These are phyloP conservation scores for Leishmania lainsoni DNA, from an alignment of 208 protist genomes.

Conservation along the genomic window DNA sequence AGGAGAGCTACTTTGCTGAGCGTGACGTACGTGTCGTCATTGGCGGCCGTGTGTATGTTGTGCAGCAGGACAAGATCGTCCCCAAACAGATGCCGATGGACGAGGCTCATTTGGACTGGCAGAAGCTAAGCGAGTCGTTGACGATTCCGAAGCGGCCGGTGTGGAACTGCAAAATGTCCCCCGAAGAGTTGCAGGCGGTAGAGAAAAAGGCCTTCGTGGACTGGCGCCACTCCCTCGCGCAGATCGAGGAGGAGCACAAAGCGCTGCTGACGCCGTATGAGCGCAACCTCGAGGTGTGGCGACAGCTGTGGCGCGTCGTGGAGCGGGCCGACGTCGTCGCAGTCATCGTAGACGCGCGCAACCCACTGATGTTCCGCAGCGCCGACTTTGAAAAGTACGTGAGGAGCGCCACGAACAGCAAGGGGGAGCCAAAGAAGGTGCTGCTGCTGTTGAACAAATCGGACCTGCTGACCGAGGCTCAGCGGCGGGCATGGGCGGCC, in stretches of 20 bases:
- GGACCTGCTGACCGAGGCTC: conserved; percentile 95
- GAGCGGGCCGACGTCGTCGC: conserved; percentile 95
- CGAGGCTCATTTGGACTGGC: conserved; percentile 61
- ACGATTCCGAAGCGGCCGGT: conserved; percentile 83
- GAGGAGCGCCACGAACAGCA: conserved; percentile 53
- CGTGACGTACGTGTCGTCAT: conserved; percentile 83
- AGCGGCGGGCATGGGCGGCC: conserved; percentile 92
- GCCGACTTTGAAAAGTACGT: conserved; percentile 89
- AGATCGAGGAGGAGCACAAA: conserved; percentile 94
- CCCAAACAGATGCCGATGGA: conserved; percentile 32
- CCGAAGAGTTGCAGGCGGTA: conserved; percentile 60
- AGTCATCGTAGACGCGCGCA: conserved; percentile 96
- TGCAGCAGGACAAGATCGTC: conserved; percentile 70
- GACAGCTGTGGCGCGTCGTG: conserved; percentile 98
- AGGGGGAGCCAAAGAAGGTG: conserved; percentile 70
- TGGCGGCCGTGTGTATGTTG: conserved; percentile 76
- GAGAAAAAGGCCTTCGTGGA: conserved; percentile 90
- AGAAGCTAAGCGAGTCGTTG: conserved; percentile 73
- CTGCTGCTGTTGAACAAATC: conserved; percentile 99
- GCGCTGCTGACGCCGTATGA: conserved; percentile 98
- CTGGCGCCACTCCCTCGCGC: conserved; percentile 88
- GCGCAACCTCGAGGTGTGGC: conserved; percentile 99
- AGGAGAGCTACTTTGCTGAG: conserved; percentile 85
- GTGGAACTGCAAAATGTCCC: conserved; percentile 81
- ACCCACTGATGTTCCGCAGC: conserved; percentile 97